Evolutionary conservation across 306 rosid species (phyloP).

Genomic region (Pyrus bretschneideri): DNA sequence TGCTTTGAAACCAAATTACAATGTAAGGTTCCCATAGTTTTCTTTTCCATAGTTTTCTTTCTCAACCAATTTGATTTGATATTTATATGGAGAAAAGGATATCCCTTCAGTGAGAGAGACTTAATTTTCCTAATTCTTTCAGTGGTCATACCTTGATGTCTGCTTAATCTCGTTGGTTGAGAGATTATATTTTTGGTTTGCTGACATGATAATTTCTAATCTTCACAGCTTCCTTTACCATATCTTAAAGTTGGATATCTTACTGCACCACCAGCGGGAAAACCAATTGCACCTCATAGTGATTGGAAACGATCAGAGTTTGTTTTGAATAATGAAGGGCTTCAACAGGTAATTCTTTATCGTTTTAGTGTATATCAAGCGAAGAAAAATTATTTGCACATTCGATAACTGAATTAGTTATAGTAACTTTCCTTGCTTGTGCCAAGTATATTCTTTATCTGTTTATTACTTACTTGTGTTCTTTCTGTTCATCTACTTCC

Average conservation of each 20-base stretch:
- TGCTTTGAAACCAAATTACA: conserved; percentile 89
- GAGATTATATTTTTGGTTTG: neutral
- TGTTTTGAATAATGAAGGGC: conserved; percentile 79
- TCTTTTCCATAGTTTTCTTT: conserved; percentile 13
- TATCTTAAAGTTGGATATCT: conserved; percentile 86
- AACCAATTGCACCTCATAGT: conserved; percentile 72
- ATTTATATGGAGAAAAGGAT: neutral
- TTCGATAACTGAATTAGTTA: neutral
- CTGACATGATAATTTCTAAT: conserved; percentile 8
- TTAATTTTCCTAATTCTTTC: neutral
- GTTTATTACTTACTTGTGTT: neutral
- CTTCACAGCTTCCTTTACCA: conserved; percentile 85
- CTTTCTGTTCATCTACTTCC: conserved; percentile 4
- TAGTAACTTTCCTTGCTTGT: conserved; percentile 5
- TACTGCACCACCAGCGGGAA: conserved; percentile 85
- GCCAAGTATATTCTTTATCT: neutral
- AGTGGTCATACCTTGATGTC: neutral
- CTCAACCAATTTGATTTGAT: neutral
- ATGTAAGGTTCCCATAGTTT: conserved; percentile 40
- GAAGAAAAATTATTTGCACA: neutral
- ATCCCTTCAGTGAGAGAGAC: neutral
- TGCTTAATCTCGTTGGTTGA: conserved; percentile 4
- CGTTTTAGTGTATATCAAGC: neutral
- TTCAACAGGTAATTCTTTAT: conserved; percentile 57
- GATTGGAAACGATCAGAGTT: conserved; percentile 93